Conservation (phyloP, 2,329 filamentous ascomycete species). For the Dissoconium aciculare region DNA sequence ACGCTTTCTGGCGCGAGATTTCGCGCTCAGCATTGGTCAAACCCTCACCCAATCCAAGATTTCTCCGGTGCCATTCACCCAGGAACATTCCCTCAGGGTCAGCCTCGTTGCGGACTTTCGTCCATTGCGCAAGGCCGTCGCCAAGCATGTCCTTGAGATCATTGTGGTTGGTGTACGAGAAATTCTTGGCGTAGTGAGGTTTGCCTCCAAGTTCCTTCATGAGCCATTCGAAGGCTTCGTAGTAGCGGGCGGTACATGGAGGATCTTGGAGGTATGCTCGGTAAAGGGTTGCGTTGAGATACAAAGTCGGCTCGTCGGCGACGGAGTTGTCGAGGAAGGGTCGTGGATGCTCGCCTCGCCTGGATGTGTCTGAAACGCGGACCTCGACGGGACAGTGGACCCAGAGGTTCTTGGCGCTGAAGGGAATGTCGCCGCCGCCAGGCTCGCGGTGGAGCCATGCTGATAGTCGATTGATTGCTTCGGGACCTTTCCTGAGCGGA, state of each 20-base stretch:
- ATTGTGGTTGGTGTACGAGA: slow-evolving; percentile 41
- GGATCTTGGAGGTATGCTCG: slow-evolving; percentile 66
- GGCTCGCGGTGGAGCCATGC: slow-evolving; percentile 72
- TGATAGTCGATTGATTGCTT: slow-evolving; percentile 67
- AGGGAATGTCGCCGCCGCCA: slow-evolving; percentile 57
- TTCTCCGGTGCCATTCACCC: slow-evolving; percentile 73
- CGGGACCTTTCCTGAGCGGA: slow-evolving; percentile 69
- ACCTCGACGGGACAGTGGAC: slow-evolving; percentile 88
- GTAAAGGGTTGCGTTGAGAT: slow-evolving; percentile 83
- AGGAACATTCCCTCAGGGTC: slow-evolving; percentile 79
- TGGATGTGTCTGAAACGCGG: slow-evolving; percentile 59
- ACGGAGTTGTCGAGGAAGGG: slow-evolving; percentile 61
- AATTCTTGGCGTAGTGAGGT: slow-evolving; percentile 93
- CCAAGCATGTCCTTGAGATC: slow-evolving; percentile 58
- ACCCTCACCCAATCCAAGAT: slow-evolving; percentile 35
- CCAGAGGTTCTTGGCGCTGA: slow-evolving; percentile 62
- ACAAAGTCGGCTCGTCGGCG: slow-evolving; percentile 57
- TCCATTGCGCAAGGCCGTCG: slow-evolving; percentile 49
- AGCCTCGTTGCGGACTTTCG: slow-evolving; percentile 50
- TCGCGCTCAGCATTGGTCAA: slow-evolving; percentile 29
- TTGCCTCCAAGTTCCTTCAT: slow-evolving; percentile 72
- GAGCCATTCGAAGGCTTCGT: slow-evolving; percentile 77
- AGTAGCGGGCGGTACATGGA: slow-evolving; percentile 62
- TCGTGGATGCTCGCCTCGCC: slow-evolving; percentile 32
- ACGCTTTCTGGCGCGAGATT: slow-evolving; percentile 20